These are phyloP conservation scores for Phytopythium montanum DNA, from an alignment of 352 stramenopile species.

Conservation along the genomic window DNA sequence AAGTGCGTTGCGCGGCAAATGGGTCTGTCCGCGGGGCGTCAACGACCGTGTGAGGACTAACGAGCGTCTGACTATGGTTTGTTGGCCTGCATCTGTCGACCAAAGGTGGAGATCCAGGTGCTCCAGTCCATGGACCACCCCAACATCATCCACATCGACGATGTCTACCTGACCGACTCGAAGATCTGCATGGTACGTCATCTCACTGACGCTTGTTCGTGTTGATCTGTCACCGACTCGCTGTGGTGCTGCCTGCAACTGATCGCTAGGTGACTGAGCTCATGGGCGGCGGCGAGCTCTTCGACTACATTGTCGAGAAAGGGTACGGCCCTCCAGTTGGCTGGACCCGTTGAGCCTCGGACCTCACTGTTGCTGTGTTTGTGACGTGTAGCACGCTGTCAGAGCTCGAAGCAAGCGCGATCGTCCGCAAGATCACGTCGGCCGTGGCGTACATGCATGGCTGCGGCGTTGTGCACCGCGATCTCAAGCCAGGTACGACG, in stretches of 20 bases:
- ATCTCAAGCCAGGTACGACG: slow-evolving; percentile 77
- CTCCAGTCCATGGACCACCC: slow-evolving; percentile 85
- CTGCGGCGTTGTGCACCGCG: slow-evolving; percentile 85
- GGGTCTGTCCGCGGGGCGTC: neutral
- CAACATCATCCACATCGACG: slow-evolving; percentile 90
- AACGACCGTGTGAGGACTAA: neutral
- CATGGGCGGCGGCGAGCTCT: slow-evolving; percentile 85
- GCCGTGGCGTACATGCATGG: slow-evolving; percentile 88
- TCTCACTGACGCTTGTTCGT: too few species aligned
- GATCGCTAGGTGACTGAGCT: slow-evolving; percentile 78
- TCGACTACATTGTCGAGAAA: slow-evolving; percentile 91
- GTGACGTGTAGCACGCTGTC: slow-evolving; percentile 58
- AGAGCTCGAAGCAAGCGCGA: slow-evolving; percentile 79
- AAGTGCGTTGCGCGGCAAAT: slow-evolving; percentile 35
- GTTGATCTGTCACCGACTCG: too few species aligned
- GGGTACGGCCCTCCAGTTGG: slow-evolving; percentile 27
- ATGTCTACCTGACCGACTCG: slow-evolving; percentile 80
- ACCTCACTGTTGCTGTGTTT: neutral
- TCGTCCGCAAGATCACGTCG: slow-evolving; percentile 89
- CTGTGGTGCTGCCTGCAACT: neutral
- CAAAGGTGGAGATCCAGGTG: slow-evolving; percentile 85
- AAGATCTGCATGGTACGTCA: slow-evolving; percentile 81
- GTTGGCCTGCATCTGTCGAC: neutral
- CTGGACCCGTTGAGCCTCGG: neutral
- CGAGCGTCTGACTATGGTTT: neutral